Evolutionary conservation across 345 rosid genomes (phyloP).

Genomic region (Alliaria petiolata): DNA sequence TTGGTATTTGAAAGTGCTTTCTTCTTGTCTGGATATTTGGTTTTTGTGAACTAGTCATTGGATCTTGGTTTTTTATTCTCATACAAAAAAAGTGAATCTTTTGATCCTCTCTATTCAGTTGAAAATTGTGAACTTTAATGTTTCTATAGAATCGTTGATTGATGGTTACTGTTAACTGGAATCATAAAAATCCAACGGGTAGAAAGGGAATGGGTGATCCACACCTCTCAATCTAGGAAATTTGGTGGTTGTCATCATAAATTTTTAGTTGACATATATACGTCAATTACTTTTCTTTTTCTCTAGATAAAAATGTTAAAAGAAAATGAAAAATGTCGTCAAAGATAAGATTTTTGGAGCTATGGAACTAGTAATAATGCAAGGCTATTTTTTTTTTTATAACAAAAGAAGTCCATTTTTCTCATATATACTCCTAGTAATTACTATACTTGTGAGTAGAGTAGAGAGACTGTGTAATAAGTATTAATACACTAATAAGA

Average conservation of each 20-base stretch:
- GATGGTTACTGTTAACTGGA: neutral
- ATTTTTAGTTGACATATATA: neutral
- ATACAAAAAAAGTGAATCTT: neutral
- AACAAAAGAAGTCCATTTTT: neutral
- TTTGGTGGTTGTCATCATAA: neutral
- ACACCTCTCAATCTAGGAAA: neutral
- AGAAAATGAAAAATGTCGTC: neutral
- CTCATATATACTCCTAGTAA: too few relatives aligned
- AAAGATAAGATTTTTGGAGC: neutral
- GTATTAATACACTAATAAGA: neutral
- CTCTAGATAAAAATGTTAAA: neutral
- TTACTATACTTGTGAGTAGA: neutral
- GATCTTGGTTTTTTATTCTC: too few relatives aligned
- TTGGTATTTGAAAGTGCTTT: conserved; percentile 11
- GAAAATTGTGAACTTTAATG: neutral
- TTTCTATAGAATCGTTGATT: neutral
- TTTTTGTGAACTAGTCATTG: too few relatives aligned
- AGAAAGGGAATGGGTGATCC: neutral
- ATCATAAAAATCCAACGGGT: conserved; percentile 6
- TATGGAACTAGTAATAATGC: neutral
- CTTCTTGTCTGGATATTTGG: neutral
- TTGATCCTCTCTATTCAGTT: neutral
- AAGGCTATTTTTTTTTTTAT: neutral
- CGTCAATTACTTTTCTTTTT: neutral
- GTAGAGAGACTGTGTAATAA: neutral